Conservation (phyloP, 768 basidiomycete genomes). For the Auricularia sp. region DNA sequence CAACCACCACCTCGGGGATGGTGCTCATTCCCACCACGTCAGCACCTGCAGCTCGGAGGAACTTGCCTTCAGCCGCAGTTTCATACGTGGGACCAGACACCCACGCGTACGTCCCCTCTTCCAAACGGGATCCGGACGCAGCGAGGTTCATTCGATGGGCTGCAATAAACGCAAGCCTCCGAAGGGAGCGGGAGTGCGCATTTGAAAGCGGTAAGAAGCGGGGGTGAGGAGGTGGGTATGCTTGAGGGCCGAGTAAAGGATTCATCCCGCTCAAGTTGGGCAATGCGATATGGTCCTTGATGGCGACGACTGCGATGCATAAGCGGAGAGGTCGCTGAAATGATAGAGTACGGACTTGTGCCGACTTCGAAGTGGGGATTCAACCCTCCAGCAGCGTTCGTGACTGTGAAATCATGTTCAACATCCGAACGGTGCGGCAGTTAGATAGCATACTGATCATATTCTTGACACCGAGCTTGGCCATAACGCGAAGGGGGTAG, state of each 20-base stretch:
- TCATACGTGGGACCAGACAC: constrained; percentile 87
- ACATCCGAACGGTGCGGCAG: neutral
- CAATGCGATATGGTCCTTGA: constrained; percentile 77
- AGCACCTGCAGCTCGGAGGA: constrained; percentile 64
- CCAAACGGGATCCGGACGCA: constrained; percentile 37
- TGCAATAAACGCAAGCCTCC: constrained; percentile 64
- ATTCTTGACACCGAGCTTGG: constrained; percentile 61
- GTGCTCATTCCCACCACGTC: constrained; percentile 96
- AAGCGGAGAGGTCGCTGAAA: neutral
- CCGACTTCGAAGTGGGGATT: constrained; percentile 67
- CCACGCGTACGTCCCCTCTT: constrained; percentile 84
- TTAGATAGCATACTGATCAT: constrained; percentile 51
- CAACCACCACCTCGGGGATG: constrained; percentile 79
- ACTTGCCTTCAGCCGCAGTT: constrained; percentile 75
- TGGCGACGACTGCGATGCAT: constrained; percentile 54
- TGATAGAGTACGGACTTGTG: constrained; percentile 48
- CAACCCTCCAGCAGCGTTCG: constrained; percentile 80
- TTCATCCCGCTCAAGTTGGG: constrained; percentile 72
- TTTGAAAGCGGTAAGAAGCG: constrained; percentile 81
- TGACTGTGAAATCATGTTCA: constrained; percentile 39
- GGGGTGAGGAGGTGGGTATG: constrained; percentile 40
- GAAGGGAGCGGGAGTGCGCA: constrained; percentile 65
- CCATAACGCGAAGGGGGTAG: constrained; percentile 74
- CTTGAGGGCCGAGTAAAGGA: constrained; percentile 65
- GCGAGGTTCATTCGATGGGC: constrained; percentile 50